Evolutionary conservation across 768 basidiomycete species (phyloP).

Genomic region (Tricholoma sp.): DNA sequence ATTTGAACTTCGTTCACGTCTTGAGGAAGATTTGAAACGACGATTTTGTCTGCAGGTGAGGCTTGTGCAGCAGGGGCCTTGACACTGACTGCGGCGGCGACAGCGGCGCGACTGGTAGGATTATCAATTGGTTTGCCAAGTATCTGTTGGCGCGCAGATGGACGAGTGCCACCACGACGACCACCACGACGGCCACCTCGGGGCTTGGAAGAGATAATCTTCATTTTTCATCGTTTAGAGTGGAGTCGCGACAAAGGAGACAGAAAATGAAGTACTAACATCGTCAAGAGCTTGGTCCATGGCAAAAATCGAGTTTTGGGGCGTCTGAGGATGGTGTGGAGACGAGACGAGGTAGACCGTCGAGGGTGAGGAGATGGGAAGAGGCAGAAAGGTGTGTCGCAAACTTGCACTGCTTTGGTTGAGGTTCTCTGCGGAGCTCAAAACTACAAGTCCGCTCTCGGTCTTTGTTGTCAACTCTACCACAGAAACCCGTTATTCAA

Average conservation of each 20-base stretch:
- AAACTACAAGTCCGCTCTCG: constrained; percentile 27
- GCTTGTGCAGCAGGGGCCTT: constrained; percentile 36
- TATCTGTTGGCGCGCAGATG: constrained; percentile 49
- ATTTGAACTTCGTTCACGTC: constrained; percentile 95
- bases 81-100: constrained; percentile 36
- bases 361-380: constrained; percentile 22
- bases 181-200: constrained; percentile 37
- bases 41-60: constrained; percentile 77
- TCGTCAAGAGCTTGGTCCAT: constrained; percentile 88
- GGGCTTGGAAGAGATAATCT: constrained; percentile 68
- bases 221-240: constrained; percentile 14
- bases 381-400: constrained; percentile 21
- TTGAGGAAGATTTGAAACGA: constrained; percentile 87
- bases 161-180: constrained; percentile 23
- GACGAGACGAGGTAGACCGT: constrained; percentile 15
- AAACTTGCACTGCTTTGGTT: constrained; percentile 16
- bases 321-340: constrained; percentile 8
- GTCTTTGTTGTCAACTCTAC: constrained; percentile 7
- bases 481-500: constrained; percentile 5
- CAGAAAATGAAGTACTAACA: constrained; percentile 35
- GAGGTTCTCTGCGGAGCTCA: constrained; percentile 33
- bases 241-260: constrained; percentile 18
- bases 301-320: constrained; percentile 13
- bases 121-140: constrained; percentile 49
- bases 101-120: constrained; percentile 42